phyloP scores from a whole-genome alignment of 192 early-diverging fungal species.

The Phlyctochytrium bullatum region DNA sequence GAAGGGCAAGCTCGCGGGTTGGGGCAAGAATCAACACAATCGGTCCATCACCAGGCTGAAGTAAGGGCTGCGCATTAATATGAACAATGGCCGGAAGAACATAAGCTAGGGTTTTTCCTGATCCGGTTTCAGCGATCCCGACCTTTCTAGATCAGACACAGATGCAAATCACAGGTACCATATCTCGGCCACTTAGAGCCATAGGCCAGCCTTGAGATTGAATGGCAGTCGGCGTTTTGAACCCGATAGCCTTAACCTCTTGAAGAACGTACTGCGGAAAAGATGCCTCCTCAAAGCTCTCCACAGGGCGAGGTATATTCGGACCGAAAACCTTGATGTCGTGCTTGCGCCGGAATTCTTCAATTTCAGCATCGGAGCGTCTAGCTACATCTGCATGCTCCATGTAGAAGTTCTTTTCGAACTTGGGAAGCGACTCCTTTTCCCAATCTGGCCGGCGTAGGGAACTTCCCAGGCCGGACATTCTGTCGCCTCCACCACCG shows the following conservation, averaged over 20 bases:
- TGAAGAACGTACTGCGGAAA: slow-evolving; percentile 90
- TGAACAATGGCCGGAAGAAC: slow-evolving; percentile 92
- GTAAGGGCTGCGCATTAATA: slow-evolving; percentile 94
- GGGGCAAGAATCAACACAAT: slow-evolving; percentile 95
- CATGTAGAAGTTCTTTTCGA: slow-evolving; percentile 98
- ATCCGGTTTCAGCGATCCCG: slow-evolving; percentile 84
- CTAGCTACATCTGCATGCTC: slow-evolving; percentile 72
- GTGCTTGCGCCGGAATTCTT: slow-evolving; percentile 70
- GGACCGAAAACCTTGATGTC: slow-evolving; percentile 83
- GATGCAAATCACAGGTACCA: slow-evolving; percentile 52
- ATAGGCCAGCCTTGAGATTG: slow-evolving; percentile 99
- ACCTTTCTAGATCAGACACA: slow-evolving; percentile 23
- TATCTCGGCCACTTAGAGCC: slow-evolving; percentile 92
- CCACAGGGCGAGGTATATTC: slow-evolving; percentile 87
- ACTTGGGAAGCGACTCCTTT: slow-evolving; percentile 60
- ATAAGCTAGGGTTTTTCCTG: slow-evolving; percentile 90
- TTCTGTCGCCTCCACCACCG: slow-evolving; percentile 37
- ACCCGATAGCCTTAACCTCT: slow-evolving; percentile 82
- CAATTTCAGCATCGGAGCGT: slow-evolving; percentile 70
- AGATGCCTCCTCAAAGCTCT: slow-evolving; percentile 84
- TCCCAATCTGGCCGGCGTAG: slow-evolving; percentile 71
- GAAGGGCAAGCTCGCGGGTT: slow-evolving; percentile 94
- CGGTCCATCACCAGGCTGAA: slow-evolving; percentile 92
- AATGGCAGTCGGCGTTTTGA: slow-evolving; percentile 86
- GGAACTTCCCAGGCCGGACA: slow-evolving; percentile 51